A percentile compares a stretch with the other conserved stretches of the same genome.
Conservation (phyloP, 768 basidiomycete genomes). For the Tephrocybe rancida region DNA sequence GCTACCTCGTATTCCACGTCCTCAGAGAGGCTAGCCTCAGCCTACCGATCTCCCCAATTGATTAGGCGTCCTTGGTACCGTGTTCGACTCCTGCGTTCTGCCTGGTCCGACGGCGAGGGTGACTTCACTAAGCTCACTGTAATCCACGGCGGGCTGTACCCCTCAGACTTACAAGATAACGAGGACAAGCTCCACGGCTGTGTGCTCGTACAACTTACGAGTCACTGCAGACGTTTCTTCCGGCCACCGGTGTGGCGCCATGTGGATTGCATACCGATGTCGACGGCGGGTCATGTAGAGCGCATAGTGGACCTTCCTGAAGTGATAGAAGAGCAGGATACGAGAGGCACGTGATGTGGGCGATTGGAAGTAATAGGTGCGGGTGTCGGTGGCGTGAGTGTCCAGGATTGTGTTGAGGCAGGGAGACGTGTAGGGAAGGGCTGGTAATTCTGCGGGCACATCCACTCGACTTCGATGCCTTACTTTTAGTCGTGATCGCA, state of each 20-base stretch:
- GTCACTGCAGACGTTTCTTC: slow-evolving; percentile 50
- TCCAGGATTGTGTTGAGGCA: slow-evolving; percentile 82
- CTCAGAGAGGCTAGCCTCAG: background rate
- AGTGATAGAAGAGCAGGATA: slow-evolving; percentile 46
- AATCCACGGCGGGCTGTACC: slow-evolving; percentile 87
- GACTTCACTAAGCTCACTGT: slow-evolving; percentile 79
- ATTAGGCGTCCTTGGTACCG: slow-evolving; percentile 73
- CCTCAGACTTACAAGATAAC: slow-evolving; percentile 26
- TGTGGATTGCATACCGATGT: slow-evolving; percentile 57
- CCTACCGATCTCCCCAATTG: slow-evolving; percentile 17
- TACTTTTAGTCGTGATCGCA: too few species aligned
- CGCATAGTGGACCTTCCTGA: slow-evolving; percentile 63
- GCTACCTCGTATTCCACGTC: too few species aligned
- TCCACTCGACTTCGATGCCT: too few species aligned
- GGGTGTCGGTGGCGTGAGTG: slow-evolving; percentile 84
- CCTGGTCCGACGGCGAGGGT: slow-evolving; percentile 9
- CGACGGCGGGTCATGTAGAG: slow-evolving; percentile 69
- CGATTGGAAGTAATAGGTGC: slow-evolving; percentile 73
- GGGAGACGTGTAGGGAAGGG: slow-evolving; percentile 68
- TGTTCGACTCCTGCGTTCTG: slow-evolving; percentile 87
- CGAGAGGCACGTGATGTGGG: slow-evolving; percentile 23
- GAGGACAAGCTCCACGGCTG: slow-evolving; percentile 18
- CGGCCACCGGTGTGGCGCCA: slow-evolving; percentile 21
- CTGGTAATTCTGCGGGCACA: too few species aligned
- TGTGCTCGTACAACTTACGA: slow-evolving; percentile 37